A percentile compares a stretch with the other conserved stretches of the same genome.
These are phyloP conservation scores for Pseudogymnoascus sp. DNA, from an alignment of 2,329 filamentous ascomycete species.

Conservation along the genomic window DNA sequence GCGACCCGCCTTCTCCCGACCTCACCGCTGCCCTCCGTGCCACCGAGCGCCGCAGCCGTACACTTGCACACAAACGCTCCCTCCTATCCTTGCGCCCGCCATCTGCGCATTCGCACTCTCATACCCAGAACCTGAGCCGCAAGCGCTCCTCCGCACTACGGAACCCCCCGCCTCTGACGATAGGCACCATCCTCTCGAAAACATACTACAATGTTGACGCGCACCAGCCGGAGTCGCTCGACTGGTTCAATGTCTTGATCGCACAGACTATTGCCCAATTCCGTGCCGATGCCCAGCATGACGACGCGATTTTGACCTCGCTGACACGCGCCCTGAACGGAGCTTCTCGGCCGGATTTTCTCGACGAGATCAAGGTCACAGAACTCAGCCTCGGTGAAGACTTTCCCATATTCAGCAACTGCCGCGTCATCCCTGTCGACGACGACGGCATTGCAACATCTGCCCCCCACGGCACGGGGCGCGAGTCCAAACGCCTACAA, in stretches of 20 bases:
- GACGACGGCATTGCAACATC: slow-evolving; percentile 55
- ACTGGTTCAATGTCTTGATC: slow-evolving; percentile 98
- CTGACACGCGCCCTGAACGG: slow-evolving; percentile 83
- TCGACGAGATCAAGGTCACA: slow-evolving; percentile 89
- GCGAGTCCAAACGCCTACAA: slow-evolving; percentile 63
- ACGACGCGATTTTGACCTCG: slow-evolving; percentile 81
- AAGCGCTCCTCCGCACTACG: slow-evolving; percentile 68
- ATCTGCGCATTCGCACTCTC: slow-evolving; percentile 18
- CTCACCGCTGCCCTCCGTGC: slow-evolving; percentile 69
- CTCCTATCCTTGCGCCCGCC: slow-evolving; percentile 54
- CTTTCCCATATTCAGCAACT: slow-evolving; percentile 98
- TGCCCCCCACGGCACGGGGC: slow-evolving; percentile 17
- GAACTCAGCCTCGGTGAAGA: slow-evolving; percentile 93
- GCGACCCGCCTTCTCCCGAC: slow-evolving; percentile 79
- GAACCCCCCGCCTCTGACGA: slow-evolving; percentile 68
- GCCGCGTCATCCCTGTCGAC: slow-evolving; percentile 84
- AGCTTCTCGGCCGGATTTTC: slow-evolving; percentile 76
- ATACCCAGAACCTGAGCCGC: slow-evolving; percentile 38
- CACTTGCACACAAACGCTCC: slow-evolving; percentile 68
- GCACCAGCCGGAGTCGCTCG: slow-evolving; percentile 91
- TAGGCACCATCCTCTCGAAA: slow-evolving; percentile 89
- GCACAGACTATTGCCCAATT: slow-evolving; percentile 96
- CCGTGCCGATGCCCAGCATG: slow-evolving; percentile 81
- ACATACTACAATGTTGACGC: slow-evolving; percentile 96
- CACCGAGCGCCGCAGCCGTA: slow-evolving; percentile 65